Evolutionary conservation across 2,329 filamentous ascomycete species (phyloP), one percentile per base, ranked within the genome.

Genomic region (Penicillium sp.): DNA sequence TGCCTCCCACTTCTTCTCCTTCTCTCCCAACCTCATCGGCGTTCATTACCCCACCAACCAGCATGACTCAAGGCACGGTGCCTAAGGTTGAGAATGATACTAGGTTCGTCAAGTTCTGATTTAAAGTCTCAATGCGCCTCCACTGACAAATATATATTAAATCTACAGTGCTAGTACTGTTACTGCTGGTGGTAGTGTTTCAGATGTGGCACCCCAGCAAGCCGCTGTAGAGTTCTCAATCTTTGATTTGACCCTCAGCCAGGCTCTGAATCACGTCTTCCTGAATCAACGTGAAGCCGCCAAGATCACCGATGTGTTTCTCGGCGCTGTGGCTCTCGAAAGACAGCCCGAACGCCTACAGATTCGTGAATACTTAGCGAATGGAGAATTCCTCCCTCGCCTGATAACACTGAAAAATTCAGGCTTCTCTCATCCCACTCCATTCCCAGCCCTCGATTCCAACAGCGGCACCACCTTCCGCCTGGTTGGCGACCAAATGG

Each of bases 401-500:
- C 42, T 61, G 1, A 51, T 61, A 6, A 49, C 53, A 4, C 50
- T 58, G 1, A 55, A 57, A 17, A 44, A 29, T 4, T 47, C 49
- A 1, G 49, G 31, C 1, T 52, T 52, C 15, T 21, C 39, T 5
- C 29, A 44, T 7, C 49, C 49, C 1, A 52, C 29, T 8, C 19
- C 27, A n/a, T 44, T 52, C 36, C 38, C 29, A 33, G 25, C 35
- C 4, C 17, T 31, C 0, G 15, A 38, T 23, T 2, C 33, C 13
- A 23, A 29, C 15, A 23, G 17, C 25, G 23, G 8, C 6, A 35
- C 19, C 7, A 49, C 8, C 6, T 38, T 47, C 25, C 36, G 41
- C 10, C 23, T 49, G 4, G 51, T 62, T 1, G 63, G 63, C 3
- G 63, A 64, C 35, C 27, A 48, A n/a, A 39, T 42, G 23, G 17